Conservation (phyloP, 805 yeast species). For the Candida germanica region DNA sequence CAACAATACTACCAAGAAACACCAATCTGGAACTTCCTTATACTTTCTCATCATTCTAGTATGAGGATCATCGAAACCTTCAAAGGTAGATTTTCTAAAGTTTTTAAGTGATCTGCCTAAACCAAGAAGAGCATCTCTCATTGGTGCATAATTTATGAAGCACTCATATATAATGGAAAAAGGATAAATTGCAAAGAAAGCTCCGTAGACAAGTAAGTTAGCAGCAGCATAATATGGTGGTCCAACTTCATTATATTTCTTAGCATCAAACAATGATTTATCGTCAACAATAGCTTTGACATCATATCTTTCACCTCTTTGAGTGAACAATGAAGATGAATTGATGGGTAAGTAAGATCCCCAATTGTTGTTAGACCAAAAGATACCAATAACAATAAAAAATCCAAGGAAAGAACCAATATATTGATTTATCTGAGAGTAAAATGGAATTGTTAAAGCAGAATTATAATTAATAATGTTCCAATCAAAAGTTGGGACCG, state of each 20-base stretch:
- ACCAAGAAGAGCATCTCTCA: constrained; percentile 35
- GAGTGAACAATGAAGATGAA: constrained; percentile 20
- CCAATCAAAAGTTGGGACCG: constrained; percentile 30
- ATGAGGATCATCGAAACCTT: constrained; percentile 45
- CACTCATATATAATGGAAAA: constrained; percentile 49
- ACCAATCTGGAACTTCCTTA: constrained; percentile 71
- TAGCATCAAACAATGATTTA: constrained; percentile 23
- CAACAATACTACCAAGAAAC: constrained; percentile 49
- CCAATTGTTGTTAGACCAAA: constrained; percentile 27
- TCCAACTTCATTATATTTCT: constrained; percentile 15
- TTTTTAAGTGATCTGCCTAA: constrained; percentile 17
- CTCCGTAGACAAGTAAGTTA: constrained; percentile 22
- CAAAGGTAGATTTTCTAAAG: constrained; percentile 16
- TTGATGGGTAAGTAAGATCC: constrained; percentile 24
- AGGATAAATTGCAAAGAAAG: constrained; percentile 49
- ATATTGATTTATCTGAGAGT: constrained; percentile 21
- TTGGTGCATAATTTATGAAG: constrained; percentile 29
- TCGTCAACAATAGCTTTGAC: constrained; percentile 34
- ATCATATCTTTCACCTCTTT: constrained; percentile 21
- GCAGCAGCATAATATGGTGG: constrained; percentile 28
- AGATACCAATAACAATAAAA: constrained; percentile 22
- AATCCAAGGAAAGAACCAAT: constrained; percentile 23
- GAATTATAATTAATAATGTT: constrained; percentile 17
- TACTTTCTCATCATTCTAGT: constrained; percentile 55
- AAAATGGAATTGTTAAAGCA: constrained; percentile 21